These are phyloP conservation scores for Pseudocohnilembus persalinus DNA, from an alignment of 169 alveolate genomes.

Conservation along the genomic window DNA sequence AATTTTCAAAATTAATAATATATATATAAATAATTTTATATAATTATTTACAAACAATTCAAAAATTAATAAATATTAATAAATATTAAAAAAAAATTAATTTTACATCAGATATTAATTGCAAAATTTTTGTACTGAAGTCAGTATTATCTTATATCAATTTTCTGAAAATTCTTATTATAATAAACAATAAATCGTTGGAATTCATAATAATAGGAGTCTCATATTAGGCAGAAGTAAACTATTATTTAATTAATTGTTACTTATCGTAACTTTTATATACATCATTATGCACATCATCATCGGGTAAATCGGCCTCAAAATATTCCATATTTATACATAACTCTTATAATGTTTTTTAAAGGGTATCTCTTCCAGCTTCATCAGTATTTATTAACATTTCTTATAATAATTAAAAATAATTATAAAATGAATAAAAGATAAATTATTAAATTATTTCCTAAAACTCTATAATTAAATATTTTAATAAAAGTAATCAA, in stretches of 20 bases:
- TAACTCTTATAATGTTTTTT: conserved; percentile 5
- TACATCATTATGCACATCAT: conserved; percentile 13
- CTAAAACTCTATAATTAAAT: too few species aligned
- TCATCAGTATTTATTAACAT: conserved; percentile 17
- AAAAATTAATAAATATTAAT: too few species aligned
- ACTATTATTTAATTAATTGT: neutral
- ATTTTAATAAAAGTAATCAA: too few species aligned
- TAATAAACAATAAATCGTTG: neutral
- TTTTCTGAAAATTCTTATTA: neutral
- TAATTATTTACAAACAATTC: too few species aligned
- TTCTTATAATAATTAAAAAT: neutral
- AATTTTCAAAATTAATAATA: too few species aligned
- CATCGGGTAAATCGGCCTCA: conserved; percentile 3
- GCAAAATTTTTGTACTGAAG: neutral
- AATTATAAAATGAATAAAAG: too few species aligned
- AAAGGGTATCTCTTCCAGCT: conserved; percentile 10
- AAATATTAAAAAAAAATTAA: too few species aligned
- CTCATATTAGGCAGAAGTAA: conserved; percentile 2
- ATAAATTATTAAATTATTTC: too few species aligned
- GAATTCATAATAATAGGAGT: conserved; percentile 5
- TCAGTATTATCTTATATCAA: neutral
- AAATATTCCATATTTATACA: conserved; percentile 4
- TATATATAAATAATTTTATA: too few species aligned
- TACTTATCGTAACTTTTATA: neutral
- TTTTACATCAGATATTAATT: neutral